Evolutionary conservation across 2,329 filamentous ascomycete genomes (phyloP).

Genomic region (Diaporthe sp.): DNA sequence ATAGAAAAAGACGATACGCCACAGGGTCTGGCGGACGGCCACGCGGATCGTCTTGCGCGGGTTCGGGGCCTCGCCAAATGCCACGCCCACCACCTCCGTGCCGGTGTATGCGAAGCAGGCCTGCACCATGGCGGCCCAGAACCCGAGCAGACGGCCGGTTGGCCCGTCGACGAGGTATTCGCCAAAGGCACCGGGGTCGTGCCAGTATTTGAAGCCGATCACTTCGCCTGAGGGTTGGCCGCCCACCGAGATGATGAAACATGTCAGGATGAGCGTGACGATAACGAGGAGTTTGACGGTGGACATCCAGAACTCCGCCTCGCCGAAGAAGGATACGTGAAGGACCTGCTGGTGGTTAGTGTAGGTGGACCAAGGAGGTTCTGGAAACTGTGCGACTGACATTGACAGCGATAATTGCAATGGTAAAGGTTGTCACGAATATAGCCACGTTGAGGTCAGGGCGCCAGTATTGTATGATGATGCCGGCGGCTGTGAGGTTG

Average conservation of each 20-base stretch:
- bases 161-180: slow-evolving; percentile 46
- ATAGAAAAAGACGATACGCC: slow-evolving; percentile 77
- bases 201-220: slow-evolving; percentile 57
- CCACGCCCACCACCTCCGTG: slow-evolving; percentile 59
- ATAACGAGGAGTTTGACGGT: slow-evolving; percentile 26
- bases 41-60: slow-evolving; percentile 50
- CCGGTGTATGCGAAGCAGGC: slow-evolving; percentile 62
- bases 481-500: slow-evolving; percentile 50
- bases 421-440: slow-evolving; percentile 49
- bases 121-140: slow-evolving; percentile 57
- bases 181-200: slow-evolving; percentile 55
- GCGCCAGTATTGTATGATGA: slow-evolving; percentile 51
- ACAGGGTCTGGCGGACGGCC: slow-evolving; percentile 76
- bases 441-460: slow-evolving; percentile 50
- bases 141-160: slow-evolving; percentile 58
- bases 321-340: neutral
- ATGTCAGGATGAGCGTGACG: slow-evolving; percentile 49
- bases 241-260: slow-evolving; percentile 51
- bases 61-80: slow-evolving; percentile 58
- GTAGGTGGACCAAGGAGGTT: too few species aligned
- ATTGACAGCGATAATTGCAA: slow-evolving; percentile 47
- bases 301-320: slow-evolving; percentile 5
- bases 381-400: slow-evolving; percentile 36
- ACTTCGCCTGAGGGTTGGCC: slow-evolving; percentile 50
- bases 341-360: neutral